phyloP scores from a whole-genome alignment of 331 rosid genomes.

The Spiraea crenata region DNA sequence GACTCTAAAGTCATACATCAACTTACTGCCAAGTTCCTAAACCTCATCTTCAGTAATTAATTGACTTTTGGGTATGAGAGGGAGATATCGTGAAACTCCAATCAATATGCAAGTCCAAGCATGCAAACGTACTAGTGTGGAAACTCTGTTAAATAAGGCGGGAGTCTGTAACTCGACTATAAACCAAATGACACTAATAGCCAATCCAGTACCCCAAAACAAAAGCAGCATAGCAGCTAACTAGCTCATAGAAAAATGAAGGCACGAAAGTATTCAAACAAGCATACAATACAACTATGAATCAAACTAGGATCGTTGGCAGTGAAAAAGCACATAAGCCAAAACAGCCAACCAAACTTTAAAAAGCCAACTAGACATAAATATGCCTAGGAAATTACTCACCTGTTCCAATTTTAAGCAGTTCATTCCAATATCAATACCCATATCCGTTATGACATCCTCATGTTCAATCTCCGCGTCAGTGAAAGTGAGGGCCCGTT shows the following conservation, averaged over 20 bases:
- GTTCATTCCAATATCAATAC: slow-evolving; percentile 26
- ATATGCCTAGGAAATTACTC: slow-evolving; percentile 11
- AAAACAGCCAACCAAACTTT: neutral
- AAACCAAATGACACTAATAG: neutral
- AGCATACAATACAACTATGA: neutral
- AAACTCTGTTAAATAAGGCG: neutral
- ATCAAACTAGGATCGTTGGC: neutral
- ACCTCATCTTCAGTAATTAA: neutral
- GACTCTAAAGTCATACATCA: too few relatives aligned
- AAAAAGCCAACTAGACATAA: neutral
- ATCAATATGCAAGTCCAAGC: too few relatives aligned
- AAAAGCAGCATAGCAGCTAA: neutral
- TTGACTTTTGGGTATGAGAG: neutral
- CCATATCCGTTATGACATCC: slow-evolving; percentile 29
- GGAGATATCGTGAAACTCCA: too few relatives aligned
- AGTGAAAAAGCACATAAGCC: neutral
- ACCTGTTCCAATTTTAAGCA: slow-evolving; percentile 38
- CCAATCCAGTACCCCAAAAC: neutral
- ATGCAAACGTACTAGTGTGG: neutral
- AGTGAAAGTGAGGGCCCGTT: slow-evolving; percentile 76
- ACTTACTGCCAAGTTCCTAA: neutral
- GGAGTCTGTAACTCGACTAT: neutral
- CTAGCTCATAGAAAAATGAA: neutral
- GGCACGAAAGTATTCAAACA: neutral
- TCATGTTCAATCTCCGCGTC: slow-evolving; percentile 85